Base-by-base conservation (phyloP, 2,329 filamentous ascomycete genomes). In the Colletotrichum destructivum region DNA sequence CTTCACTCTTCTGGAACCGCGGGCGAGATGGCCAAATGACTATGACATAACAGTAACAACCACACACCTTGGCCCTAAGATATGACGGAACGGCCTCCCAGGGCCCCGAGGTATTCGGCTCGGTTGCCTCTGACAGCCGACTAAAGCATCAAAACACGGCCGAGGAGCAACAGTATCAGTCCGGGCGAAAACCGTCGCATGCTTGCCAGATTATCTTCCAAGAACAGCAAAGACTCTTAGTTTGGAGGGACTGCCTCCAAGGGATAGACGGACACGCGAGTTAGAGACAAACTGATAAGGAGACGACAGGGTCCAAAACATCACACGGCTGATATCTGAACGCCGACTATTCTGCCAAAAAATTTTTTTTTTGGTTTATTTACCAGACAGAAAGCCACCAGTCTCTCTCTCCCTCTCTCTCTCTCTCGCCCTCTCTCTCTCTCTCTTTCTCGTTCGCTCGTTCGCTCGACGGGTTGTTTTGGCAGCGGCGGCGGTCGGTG, bases 201-300 rank as follows among this genome's bases (percentile, higher is more conserved):
- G 31, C 8, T 2, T 46, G 38, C 44, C 23, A 23, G 38, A 26
- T 8, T 23, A 9, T 15, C 31, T 23, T 38, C 35, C 31, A 18
- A n/a, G 18, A 9, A 15, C 16, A 23, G 38, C 60, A 35, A 55
- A 46, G 31, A 61, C 42, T 49, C 46, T 38, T 35, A 63, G 52
- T 54, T 35, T 40, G 52, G 49, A 59, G 54, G 49, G 56, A 23
- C 31, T 62, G 8, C 11, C n/a, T 23, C 11, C 46, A 51, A 62
- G 46, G 46, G 59, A 62, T 62, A 18, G 31, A 51, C 21, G 59
- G 18, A 42, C 54, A 69, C 52, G 65, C 59, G 65, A 71, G 65
- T 63, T 65, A 59, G 69, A 71, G 69, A 64, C 62, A 71, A 71
- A 69, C 52, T 35, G 31, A 69, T 44, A 69, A 59, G 56, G 56